A percentile compares a stretch with the other conserved stretches of the same genome.
Conservation (phyloP, 2,329 filamentous ascomycete species). For the Calonectria honghensis region DNA sequence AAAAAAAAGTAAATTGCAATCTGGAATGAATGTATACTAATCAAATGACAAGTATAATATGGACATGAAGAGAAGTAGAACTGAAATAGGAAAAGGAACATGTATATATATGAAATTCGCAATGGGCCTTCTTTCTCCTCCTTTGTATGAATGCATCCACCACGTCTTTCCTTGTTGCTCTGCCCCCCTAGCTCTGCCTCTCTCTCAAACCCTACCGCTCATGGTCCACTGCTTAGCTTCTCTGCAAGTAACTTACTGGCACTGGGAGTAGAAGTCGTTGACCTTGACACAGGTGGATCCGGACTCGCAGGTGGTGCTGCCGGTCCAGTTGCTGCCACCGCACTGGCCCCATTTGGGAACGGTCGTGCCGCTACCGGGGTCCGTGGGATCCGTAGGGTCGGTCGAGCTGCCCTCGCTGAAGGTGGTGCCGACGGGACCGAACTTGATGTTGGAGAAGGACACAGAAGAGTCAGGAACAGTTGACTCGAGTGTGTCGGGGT, state of each 20-base stretch:
- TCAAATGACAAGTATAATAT: conserved; percentile 31
- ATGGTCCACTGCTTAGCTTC: not conserved
- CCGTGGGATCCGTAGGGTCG: conserved; percentile 40
- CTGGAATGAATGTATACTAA: conserved; percentile 20
- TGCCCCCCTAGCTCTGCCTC: not conserved
- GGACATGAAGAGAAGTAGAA: conserved; percentile 30
- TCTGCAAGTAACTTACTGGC: conserved; percentile 55
- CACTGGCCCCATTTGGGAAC: conserved; percentile 61
- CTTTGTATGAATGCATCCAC: not conserved
- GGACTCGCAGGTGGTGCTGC: conserved; percentile 60
- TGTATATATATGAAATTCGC: conserved; percentile 13
- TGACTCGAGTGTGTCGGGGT: conserved; percentile 69
- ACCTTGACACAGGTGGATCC: conserved; percentile 60
- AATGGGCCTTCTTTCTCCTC: not conserved
- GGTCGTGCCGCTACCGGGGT: conserved; percentile 34
- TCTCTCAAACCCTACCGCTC: not conserved
- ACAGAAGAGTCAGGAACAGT: conserved; percentile 69
- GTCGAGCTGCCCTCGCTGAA: conserved; percentile 54
- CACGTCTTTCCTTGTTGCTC: conserved; percentile 2
- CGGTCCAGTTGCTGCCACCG: conserved; percentile 60
- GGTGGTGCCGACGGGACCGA: conserved; percentile 74
- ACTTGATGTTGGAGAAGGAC: conserved; percentile 76
- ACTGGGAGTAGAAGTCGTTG: conserved; percentile 66
- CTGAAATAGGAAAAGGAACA: conserved; percentile 16
- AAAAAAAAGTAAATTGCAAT: not conserved